Conservation (phyloP, 2,329 filamentous ascomycete species). For the Ceratocystis huliohia region DNA sequence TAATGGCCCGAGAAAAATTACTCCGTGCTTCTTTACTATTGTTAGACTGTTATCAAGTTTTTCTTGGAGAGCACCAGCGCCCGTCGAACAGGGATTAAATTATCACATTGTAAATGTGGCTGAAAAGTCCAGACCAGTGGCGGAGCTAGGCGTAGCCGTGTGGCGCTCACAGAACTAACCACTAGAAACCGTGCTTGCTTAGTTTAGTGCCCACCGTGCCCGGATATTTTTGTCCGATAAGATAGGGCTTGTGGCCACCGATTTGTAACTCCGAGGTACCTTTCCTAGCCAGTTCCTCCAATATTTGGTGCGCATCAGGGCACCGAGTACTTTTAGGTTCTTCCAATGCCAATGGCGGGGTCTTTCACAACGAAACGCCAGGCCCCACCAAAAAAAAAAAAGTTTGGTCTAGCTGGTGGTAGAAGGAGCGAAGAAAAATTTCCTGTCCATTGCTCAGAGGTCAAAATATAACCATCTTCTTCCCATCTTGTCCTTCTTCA, state of each 20-base stretch:
- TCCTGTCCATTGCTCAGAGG: conserved; percentile 19
- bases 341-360: conserved; percentile 19
- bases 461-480: conserved; percentile 22
- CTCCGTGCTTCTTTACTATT: neutral
- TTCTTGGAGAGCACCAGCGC: neutral
- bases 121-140: conserved; percentile 10
- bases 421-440: conserved; percentile 21
- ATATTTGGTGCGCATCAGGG: conserved; percentile 14
- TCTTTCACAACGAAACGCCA: conserved; percentile 19
- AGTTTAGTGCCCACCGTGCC: conserved; percentile 17
- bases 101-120: conserved; percentile 2
- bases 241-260: conserved; percentile 22
- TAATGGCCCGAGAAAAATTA: neutral
- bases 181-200: conserved; percentile 16
- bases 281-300: neutral
- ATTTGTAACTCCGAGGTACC: conserved; percentile 18
- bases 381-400: conserved; percentile 21
- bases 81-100: neutral
- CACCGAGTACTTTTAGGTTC: conserved; percentile 16
- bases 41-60: neutral
- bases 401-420: conserved; percentile 20
- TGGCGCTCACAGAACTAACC: conserved; percentile 18
- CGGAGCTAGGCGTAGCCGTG: conserved; percentile 18
- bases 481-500: conserved; percentile 21
- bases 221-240: conserved; percentile 20